These are phyloP conservation scores for Rhytidhysteron rufulum DNA, from an alignment of 2,329 filamentous ascomycete genomes.

Conservation along the genomic window DNA sequence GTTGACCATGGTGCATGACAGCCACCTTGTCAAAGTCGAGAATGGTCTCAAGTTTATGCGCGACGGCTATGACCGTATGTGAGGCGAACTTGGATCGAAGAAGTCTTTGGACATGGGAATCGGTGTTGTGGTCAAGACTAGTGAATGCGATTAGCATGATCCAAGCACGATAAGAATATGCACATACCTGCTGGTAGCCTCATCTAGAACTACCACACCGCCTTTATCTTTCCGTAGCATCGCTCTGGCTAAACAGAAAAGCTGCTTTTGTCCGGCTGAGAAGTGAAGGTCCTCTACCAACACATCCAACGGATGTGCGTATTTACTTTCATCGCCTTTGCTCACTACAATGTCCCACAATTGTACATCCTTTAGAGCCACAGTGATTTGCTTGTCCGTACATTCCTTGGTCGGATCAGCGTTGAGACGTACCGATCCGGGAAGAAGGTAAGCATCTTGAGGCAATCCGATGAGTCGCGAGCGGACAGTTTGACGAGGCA, in stretches of 20 bases:
- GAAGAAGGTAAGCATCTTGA: slow-evolving; percentile 51
- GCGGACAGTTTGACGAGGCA: slow-evolving; percentile 46
- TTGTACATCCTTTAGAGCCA: slow-evolving; percentile 45
- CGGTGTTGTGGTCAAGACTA: slow-evolving; percentile 56
- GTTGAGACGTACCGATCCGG: slow-evolving; percentile 47
- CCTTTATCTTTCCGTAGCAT: slow-evolving; percentile 41
- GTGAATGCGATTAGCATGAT: neutral
- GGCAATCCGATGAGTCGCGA: slow-evolving; percentile 45
- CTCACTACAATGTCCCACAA: slow-evolving; percentile 40
- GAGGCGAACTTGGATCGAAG: slow-evolving; percentile 51
- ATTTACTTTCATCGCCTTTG: slow-evolving; percentile 25
- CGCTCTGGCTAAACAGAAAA: slow-evolving; percentile 61
- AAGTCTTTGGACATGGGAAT: slow-evolving; percentile 54
- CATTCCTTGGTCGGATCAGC: slow-evolving; percentile 41
- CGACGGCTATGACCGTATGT: slow-evolving; percentile 58
- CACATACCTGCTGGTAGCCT: slow-evolving; percentile 31
- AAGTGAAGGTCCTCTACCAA: slow-evolving; percentile 28
- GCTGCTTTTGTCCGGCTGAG: slow-evolving; percentile 55
- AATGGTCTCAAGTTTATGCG: slow-evolving; percentile 55
- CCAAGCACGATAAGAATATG: neutral
- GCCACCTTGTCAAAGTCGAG: slow-evolving; percentile 51
- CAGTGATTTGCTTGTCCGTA: slow-evolving; percentile 38
- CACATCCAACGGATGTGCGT: slow-evolving; percentile 28
- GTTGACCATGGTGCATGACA: slow-evolving; percentile 48
- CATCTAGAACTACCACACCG: slow-evolving; percentile 27